These are phyloP conservation scores for Tolypocladium ovalisporum DNA, from an alignment of 2,329 filamentous ascomycete genomes.

Conservation along the genomic window DNA sequence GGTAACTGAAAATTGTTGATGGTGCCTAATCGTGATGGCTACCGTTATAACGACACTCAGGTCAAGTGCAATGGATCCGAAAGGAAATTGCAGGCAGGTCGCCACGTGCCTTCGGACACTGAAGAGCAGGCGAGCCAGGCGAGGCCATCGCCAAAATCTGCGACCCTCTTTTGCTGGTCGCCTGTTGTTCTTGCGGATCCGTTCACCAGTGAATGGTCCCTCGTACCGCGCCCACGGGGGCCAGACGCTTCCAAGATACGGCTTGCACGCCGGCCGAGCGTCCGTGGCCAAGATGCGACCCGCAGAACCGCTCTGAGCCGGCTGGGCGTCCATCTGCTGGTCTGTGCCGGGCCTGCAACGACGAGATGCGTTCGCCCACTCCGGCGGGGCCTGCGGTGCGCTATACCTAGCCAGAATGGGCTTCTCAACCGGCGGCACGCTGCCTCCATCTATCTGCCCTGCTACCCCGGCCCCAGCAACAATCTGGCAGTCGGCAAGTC, in stretches of 20 bases:
- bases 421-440: not conserved
- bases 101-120: not conserved
- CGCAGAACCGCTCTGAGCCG: not conserved
- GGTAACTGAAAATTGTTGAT: no score
- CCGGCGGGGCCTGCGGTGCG: not conserved
- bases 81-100: not conserved
- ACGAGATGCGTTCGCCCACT: constrained; percentile 1
- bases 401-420: not conserved
- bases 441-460: not conserved
- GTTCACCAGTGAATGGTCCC: no score
- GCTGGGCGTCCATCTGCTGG: not conserved
- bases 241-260: not conserved
- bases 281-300: not conserved
- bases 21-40: not conserved
- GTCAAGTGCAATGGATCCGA: not conserved
- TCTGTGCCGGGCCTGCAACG: not conserved
- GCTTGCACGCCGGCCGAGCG: not conserved
- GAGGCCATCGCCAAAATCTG: not conserved
- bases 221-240: no score
- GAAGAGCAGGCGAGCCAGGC: not conserved
- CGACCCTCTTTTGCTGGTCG: not conserved
- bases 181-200: no score
- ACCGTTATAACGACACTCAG: no score
- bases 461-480: not conserved
- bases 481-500: not conserved